phyloP scores from a whole-genome alignment of 768 basidiomycete genomes.

The Rhizopogon vesiculosus region DNA sequence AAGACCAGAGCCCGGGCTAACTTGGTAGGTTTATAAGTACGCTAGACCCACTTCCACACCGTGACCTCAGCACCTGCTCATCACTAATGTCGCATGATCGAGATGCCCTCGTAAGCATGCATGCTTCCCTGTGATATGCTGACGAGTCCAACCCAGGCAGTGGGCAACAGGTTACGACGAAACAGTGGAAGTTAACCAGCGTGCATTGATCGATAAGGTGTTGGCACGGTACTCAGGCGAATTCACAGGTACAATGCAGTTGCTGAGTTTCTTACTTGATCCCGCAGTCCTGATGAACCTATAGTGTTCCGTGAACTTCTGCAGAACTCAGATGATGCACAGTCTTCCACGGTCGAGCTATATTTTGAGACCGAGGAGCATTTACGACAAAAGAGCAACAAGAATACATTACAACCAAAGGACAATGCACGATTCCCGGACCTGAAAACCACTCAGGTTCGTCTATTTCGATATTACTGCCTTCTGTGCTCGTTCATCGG shows the following conservation, averaged over 20 bases:
- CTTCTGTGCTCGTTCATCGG: background rate
- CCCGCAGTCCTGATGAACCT: background rate
- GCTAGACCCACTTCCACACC: conserved; percentile 2
- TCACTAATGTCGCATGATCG: conserved; percentile 26
- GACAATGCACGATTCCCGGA: conserved; percentile 42
- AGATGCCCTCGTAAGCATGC: conserved; percentile 20
- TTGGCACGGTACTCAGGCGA: conserved; percentile 94
- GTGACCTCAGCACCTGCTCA: conserved; percentile 3
- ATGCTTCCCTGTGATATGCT: background rate
- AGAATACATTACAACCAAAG: conserved; percentile 7
- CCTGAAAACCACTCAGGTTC: conserved; percentile 56
- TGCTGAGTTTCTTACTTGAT: background rate
- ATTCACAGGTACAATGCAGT: conserved; percentile 56
- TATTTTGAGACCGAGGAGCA: conserved; percentile 65
- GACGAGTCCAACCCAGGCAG: conserved; percentile 19
- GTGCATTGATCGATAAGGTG: conserved; percentile 96
- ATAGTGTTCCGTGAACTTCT: conserved; percentile 77
- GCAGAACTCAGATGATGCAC: conserved; percentile 95
- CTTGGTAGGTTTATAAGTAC: no score
- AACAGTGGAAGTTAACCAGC: conserved; percentile 88
- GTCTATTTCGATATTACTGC: background rate
- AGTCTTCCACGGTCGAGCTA: conserved; percentile 70
- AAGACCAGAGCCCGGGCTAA: no score
- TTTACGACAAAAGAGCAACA: conserved; percentile 27
- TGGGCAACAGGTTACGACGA: conserved; percentile 68